phyloP scores from a whole-genome alignment of 306 rosid genomes.

The Corylus heterophylla region DNA sequence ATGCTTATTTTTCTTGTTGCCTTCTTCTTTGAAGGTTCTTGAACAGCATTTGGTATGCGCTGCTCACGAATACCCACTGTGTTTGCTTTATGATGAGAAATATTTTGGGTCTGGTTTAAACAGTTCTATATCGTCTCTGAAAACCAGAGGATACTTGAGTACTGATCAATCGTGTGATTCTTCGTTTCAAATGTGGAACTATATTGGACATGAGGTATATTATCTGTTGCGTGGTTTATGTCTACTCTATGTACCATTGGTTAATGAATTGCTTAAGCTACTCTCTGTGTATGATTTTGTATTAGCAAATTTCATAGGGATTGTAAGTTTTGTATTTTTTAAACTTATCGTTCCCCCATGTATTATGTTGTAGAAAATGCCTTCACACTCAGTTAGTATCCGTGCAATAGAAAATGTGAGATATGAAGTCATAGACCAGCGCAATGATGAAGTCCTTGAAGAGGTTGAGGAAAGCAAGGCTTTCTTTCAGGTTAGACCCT shows the following conservation, averaged over 20 bases:
- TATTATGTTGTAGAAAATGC: conserved; percentile 57
- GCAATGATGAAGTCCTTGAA: conserved; percentile 63
- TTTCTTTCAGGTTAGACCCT: conserved; percentile 74
- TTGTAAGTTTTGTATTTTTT: conserved; percentile 9
- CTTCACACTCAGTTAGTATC: conserved; percentile 71
- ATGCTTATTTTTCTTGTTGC: conserved; percentile 25
- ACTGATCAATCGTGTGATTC: conserved; percentile 48
- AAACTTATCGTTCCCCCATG: not conserved
- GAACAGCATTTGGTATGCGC: conserved; percentile 89
- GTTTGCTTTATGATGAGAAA: conserved; percentile 65
- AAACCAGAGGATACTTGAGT: conserved; percentile 60
- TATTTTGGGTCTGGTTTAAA: conserved; percentile 71
- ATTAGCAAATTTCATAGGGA: not conserved
- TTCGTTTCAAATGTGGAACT: conserved; percentile 63
- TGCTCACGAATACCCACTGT: conserved; percentile 73
- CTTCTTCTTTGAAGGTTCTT: conserved; percentile 60
- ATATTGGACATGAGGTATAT: conserved; percentile 76
- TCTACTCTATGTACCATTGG: conserved; percentile 29
- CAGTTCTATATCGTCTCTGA: conserved; percentile 52
- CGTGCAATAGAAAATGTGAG: conserved; percentile 78
- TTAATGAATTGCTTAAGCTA: conserved; percentile 6
- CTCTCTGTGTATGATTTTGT: not conserved
- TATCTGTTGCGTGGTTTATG: conserved; percentile 15
- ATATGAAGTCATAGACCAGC: conserved; percentile 66
- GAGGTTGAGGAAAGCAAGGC: conserved; percentile 98